phyloP scores from a whole-genome alignment of 345 rosid species.

The Noccaea bulbosa region DNA sequence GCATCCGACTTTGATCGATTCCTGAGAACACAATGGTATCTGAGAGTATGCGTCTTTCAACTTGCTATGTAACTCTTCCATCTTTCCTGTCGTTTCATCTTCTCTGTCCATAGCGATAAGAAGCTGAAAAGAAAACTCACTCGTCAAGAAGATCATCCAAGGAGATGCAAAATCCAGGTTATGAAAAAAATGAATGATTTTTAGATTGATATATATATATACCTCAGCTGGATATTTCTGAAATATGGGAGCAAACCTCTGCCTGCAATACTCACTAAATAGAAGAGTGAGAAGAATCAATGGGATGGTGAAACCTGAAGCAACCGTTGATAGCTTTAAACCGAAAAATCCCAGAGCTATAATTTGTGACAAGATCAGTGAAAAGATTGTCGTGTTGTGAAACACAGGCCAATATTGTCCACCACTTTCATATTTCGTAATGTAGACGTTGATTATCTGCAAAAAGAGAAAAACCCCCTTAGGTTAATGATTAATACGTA shows the following conservation, averaged over 20 bases:
- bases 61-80: slow-evolving; percentile 54
- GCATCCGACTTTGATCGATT: slow-evolving; percentile 33
- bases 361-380: slow-evolving; percentile 77
- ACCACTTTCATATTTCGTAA: slow-evolving; percentile 71
- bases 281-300: slow-evolving; percentile 68
- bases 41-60: slow-evolving; percentile 75
- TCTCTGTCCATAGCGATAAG: slow-evolving; percentile 82
- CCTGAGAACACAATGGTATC: slow-evolving; percentile 48
- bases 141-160: slow-evolving; percentile 40
- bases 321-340: slow-evolving; percentile 66
- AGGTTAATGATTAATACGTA: background rate
- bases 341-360: slow-evolving; percentile 91
- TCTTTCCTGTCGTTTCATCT: slow-evolving; percentile 64
- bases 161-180: slow-evolving; percentile 8
- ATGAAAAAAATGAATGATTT: background rate
- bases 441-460: slow-evolving; percentile 85
- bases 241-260: slow-evolving; percentile 72
- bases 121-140: slow-evolving; percentile 48
- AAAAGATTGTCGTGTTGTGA: slow-evolving; percentile 86
- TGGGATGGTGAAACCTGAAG: slow-evolving; percentile 79
- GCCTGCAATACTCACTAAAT: slow-evolving; percentile 80
- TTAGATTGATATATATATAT: background rate
- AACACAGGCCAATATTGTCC: slow-evolving; percentile 88
- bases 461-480: background rate
- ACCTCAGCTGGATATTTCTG: slow-evolving; percentile 74